These are phyloP conservation scores for Monosporozyma yasuniensis DNA, from an alignment of 805 yeast species.

Conservation along the genomic window DNA sequence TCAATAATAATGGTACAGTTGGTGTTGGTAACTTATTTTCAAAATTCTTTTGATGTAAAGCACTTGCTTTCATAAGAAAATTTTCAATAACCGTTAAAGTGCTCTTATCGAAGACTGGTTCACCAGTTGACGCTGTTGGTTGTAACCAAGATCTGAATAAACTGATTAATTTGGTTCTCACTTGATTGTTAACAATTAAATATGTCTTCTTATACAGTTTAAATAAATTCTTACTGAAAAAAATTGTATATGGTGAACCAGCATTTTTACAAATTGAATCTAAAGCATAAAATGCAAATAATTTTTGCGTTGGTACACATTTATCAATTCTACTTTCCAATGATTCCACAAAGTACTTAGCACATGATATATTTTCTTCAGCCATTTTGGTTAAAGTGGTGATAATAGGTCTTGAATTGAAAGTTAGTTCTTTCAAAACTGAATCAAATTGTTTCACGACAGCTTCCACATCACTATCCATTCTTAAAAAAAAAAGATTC, in stretches of 20 bases:
- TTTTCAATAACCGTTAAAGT: conserved; percentile 64
- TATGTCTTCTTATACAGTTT: conserved; percentile 68
- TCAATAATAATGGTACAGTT: conserved; percentile 26
- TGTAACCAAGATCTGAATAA: conserved; percentile 84
- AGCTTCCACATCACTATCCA: conserved; percentile 30
- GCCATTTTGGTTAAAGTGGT: conserved; percentile 78
- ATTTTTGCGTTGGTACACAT: conserved; percentile 75
- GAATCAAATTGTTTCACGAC: conserved; percentile 52
- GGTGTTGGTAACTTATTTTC: conserved; percentile 26
- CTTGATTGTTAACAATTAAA: conserved; percentile 66
- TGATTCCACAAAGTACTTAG: conserved; percentile 67
- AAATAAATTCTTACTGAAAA: conserved; percentile 54
- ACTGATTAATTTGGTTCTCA: conserved; percentile 62
- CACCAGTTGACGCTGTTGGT: conserved; percentile 36
- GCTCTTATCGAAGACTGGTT: conserved; percentile 61
- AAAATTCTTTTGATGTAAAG: conserved; percentile 32
- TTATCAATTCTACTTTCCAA: conserved; percentile 65
- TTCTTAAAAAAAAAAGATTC: background rate
- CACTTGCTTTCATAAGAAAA: conserved; percentile 57
- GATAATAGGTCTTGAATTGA: conserved; percentile 85
- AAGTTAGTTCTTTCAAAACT: conserved; percentile 67
- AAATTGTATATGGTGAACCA: conserved; percentile 84
- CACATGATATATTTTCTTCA: conserved; percentile 69
- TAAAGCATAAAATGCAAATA: conserved; percentile 72
- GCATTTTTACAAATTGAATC: conserved; percentile 89